A percentile compares a stretch with the other conserved stretches of the same genome.
Evolutionary conservation across 2,329 filamentous ascomycete species (phyloP).

Genomic region (Cordyceps cicadae): DNA sequence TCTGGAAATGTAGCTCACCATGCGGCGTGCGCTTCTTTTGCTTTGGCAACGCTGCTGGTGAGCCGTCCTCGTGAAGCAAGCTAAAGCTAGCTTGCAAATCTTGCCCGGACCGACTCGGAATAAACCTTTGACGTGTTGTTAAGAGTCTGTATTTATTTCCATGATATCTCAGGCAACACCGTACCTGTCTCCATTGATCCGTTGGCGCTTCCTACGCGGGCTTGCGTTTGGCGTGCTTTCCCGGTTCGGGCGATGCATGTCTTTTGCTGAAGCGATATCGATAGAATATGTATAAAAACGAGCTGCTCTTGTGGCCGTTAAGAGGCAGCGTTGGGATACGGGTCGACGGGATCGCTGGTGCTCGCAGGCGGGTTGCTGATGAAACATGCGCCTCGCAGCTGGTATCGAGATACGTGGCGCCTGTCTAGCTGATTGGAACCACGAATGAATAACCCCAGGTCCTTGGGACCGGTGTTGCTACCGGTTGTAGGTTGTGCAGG

Average conservation of each 20-base stretch:
- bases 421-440: no score
- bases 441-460: no score
- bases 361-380: no score
- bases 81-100: constrained; percentile 91
- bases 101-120: constrained; percentile 86
- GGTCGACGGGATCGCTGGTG: no score
- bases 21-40: constrained; percentile 78
- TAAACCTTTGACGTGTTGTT: constrained; percentile 58
- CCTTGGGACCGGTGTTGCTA: no score
- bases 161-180: constrained; percentile 10
- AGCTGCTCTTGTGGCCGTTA: constrained; percentile 20
- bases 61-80: constrained; percentile 83
- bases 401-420: no score
- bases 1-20: constrained; percentile 89
- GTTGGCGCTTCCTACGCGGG: constrained; percentile 50
- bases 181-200: constrained; percentile 55
- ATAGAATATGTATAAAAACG: constrained; percentile 42
- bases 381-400: no score
- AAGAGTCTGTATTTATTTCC: constrained; percentile 13
- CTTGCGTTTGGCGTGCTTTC: constrained; percentile 46
- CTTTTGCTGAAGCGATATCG: constrained; percentile 42
- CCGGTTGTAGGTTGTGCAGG: no score
- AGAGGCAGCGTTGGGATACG: no score
- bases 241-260: constrained; percentile 41
- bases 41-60: constrained; percentile 81